Conservation (phyloP, 2,329 filamentous ascomycete species). For the Nectriaceae sp. region DNA sequence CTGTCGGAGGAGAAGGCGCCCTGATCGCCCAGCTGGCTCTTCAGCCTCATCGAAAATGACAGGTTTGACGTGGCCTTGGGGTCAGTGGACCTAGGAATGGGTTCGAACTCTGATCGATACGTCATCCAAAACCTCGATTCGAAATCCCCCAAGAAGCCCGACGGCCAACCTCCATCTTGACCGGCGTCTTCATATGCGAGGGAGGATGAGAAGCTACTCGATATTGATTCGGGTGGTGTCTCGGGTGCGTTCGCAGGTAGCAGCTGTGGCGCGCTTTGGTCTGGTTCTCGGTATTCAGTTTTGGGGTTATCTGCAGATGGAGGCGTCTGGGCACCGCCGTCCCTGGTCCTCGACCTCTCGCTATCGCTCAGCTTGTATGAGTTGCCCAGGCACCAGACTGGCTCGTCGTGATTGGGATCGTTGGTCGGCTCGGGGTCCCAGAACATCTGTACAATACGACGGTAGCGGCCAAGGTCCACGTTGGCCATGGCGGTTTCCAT, state of each 20-base stretch:
- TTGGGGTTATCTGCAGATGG: slow-evolving; percentile 15
- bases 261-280: slow-evolving; percentile 18
- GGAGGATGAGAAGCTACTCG: slow-evolving; percentile 55
- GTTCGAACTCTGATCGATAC: slow-evolving; percentile 83
- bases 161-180: slow-evolving; percentile 71
- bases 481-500: slow-evolving; percentile 48
- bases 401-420: slow-evolving; percentile 64
- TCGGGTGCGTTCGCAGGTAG: slow-evolving; percentile 37
- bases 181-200: slow-evolving; percentile 48
- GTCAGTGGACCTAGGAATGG: slow-evolving; percentile 78
- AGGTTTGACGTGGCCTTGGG: slow-evolving; percentile 70
- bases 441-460: slow-evolving; percentile 85
- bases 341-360: slow-evolving; percentile 9
- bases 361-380: slow-evolving; percentile 47
- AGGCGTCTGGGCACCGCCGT: slow-evolving; percentile 23
- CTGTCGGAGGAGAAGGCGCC: slow-evolving; percentile 88
- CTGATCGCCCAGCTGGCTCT: slow-evolving; percentile 76
- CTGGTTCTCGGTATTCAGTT: slow-evolving; percentile 10
- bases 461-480: slow-evolving; percentile 73
- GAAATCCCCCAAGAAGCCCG: slow-evolving; percentile 85
- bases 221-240: slow-evolving; percentile 50
- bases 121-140: slow-evolving; percentile 96
- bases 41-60: slow-evolving; percentile 82
- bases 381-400: slow-evolving; percentile 80
- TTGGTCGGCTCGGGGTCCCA: slow-evolving; percentile 91